Percentiles rank a stretch among this genome's conserved stretches.
phyloP scores from a whole-genome alignment of 805 yeast species.

The Cyberlindnera mycetangii region DNA sequence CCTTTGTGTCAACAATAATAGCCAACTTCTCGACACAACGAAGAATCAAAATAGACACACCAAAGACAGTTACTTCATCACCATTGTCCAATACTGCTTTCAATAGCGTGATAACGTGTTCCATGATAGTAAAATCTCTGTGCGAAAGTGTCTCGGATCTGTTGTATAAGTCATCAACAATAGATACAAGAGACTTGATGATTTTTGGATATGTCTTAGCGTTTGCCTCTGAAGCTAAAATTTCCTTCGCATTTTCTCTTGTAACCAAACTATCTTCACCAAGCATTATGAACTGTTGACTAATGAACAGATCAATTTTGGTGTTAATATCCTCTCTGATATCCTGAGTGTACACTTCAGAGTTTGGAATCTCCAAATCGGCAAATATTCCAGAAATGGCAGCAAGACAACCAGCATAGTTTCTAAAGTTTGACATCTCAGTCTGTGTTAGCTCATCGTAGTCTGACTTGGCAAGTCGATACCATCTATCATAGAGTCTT shows the following conservation, averaged over 20 bases:
- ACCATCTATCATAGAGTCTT: conserved; percentile 50
- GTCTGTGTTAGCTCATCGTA: conserved; percentile 30
- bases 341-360: conserved; percentile 11
- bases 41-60: conserved; percentile 34
- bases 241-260: conserved; percentile 71
- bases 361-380: conserved; percentile 23
- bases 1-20: conserved; percentile 17
- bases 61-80: conserved; percentile 29
- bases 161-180: conserved; percentile 32
- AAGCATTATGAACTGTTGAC: conserved; percentile 47
- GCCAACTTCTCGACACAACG: conserved; percentile 23
- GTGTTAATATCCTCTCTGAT: conserved; percentile 32
- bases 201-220: conserved; percentile 51
- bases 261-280: conserved; percentile 49
- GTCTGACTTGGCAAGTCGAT: conserved; percentile 21
- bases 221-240: conserved; percentile 62
- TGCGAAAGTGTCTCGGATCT: conserved; percentile 23
- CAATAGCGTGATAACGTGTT: conserved; percentile 46
- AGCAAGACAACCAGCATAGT: conserved; percentile 71
- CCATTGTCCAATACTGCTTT: conserved; percentile 38
- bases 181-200: conserved; percentile 40
- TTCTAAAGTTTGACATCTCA: conserved; percentile 50
- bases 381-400: conserved; percentile 66
- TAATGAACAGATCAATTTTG: conserved; percentile 46
- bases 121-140: conserved; percentile 38